A percentile compares a stretch with the other conserved stretches of the same genome.
Evolutionary conservation across 305 asterid genomes (phyloP).

Genomic region (Solanum hybrid): DNA sequence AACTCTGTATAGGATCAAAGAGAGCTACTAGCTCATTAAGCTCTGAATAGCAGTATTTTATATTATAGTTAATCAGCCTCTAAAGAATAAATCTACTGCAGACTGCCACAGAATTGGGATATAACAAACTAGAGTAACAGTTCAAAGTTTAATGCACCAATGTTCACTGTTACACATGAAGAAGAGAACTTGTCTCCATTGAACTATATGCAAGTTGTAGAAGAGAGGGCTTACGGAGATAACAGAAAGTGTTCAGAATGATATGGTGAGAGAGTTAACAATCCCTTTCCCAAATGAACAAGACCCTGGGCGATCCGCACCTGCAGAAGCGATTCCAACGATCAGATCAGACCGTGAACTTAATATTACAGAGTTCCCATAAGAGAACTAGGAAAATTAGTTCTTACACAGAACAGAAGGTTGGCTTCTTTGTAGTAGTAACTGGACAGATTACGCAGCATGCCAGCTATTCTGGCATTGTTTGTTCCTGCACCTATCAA

Average conservation of each 20-base stretch:
- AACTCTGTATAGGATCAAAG: not conserved
- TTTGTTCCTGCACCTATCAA: constrained; percentile 98
- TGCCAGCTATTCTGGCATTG: constrained; percentile 97
- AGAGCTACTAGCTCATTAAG: not conserved
- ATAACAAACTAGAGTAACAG: not conserved
- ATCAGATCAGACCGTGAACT: not conserved
- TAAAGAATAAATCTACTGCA: not conserved
- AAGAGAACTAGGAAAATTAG: constrained; percentile 8
- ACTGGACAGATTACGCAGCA: constrained; percentile 93
- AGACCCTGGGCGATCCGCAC: constrained; percentile 97
- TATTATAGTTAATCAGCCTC: not conserved
- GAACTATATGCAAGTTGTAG: not conserved
- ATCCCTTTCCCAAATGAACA: constrained; percentile 86
- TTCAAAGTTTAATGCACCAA: not conserved
- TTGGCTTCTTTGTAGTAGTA: constrained; percentile 94
- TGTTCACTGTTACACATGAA: not conserved
- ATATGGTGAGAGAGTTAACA: constrained; percentile 83
- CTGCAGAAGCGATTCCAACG: constrained; percentile 27
- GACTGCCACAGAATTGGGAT: not conserved
- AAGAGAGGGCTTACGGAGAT: constrained; percentile 63
- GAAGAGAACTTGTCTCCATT: not conserved
- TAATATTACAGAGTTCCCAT: not conserved
- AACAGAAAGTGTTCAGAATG: constrained; percentile 75
- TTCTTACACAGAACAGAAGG: constrained; percentile 81
- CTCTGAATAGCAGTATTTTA: not conserved